These are phyloP conservation scores for Sutorius australiensis DNA, from an alignment of 768 basidiomycete genomes.

Conservation along the genomic window DNA sequence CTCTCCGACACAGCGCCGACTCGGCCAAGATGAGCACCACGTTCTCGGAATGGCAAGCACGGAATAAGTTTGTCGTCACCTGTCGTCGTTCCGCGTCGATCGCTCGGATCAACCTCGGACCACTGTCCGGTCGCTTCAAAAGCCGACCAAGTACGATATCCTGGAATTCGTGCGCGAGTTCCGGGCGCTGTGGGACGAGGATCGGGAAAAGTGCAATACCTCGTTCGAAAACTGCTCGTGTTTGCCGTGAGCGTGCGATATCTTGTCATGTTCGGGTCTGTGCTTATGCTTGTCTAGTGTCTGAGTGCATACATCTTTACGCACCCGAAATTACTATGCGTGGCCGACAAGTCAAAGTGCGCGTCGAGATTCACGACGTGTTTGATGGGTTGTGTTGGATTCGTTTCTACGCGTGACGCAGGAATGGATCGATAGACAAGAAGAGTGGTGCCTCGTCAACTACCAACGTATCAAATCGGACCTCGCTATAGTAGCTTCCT, in stretches of 20 bases:
- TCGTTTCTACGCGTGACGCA: slow-evolving; percentile 12
- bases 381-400: slow-evolving; percentile 2
- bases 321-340: slow-evolving; percentile 26
- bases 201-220: slow-evolving; percentile 16
- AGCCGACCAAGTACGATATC: slow-evolving; percentile 21
- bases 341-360: slow-evolving; percentile 14
- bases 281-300: slow-evolving; percentile 11
- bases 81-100: slow-evolving; percentile 21
- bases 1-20: background rate
- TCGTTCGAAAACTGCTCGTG: slow-evolving; percentile 16
- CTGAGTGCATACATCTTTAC: slow-evolving; percentile 23
- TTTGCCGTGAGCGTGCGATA: slow-evolving; percentile 17
- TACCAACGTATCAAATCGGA: slow-evolving; percentile 16
- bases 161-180: slow-evolving; percentile 18
- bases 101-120: slow-evolving; percentile 24
- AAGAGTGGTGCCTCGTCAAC: slow-evolving; percentile 26
- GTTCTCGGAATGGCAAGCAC: slow-evolving; percentile 22
- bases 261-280: background rate
- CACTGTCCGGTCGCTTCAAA: slow-evolving; percentile 16
- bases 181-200: slow-evolving; percentile 6
- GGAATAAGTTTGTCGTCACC: slow-evolving; percentile 4
- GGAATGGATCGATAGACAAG: slow-evolving; percentile 18
- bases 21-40: slow-evolving; percentile 7
- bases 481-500: slow-evolving; percentile 13
- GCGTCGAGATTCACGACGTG: background rate